Percentiles rank a stretch among this genome's conserved stretches.
Evolutionary conservation across 1,284 basidiomycete species (phyloP).

Genomic region (Cryptococcus sp.): DNA sequence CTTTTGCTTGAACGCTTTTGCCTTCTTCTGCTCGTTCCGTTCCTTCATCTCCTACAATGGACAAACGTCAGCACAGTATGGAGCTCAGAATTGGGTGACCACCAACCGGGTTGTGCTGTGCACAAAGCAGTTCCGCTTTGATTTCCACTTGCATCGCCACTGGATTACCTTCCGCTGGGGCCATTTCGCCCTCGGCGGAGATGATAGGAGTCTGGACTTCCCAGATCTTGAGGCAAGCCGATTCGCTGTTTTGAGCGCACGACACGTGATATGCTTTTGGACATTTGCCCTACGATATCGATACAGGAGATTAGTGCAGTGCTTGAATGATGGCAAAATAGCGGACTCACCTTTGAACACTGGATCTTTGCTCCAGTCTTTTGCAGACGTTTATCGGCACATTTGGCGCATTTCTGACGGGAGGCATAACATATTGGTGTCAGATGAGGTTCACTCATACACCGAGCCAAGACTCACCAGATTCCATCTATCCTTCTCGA

Average conservation of each 20-base stretch:
- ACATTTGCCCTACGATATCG: conserved; percentile 64
- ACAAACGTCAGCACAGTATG: not conserved
- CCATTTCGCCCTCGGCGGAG: conserved; percentile 13
- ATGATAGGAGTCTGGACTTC: conserved; percentile 14
- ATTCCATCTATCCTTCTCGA: conserved; percentile 86
- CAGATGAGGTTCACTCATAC: conserved; percentile 6
- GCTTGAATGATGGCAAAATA: not conserved
- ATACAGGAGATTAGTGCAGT: not conserved
- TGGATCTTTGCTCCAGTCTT: conserved; percentile 87
- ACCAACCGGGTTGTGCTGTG: conserved; percentile 79
- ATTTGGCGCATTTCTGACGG: conserved; percentile 82
- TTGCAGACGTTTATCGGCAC: conserved; percentile 66
- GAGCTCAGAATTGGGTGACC: not conserved
- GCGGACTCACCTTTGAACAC: conserved; percentile 69
- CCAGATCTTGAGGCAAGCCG: conserved; percentile 18
- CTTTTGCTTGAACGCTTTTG: conserved; percentile 61
- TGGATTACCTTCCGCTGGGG: conserved; percentile 52
- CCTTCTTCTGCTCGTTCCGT: conserved; percentile 68
- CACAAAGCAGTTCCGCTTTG: conserved; percentile 71
- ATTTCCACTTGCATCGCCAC: conserved; percentile 68
- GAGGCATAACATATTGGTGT: not conserved
- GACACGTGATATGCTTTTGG: conserved; percentile 89
- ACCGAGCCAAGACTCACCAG: conserved; percentile 61
- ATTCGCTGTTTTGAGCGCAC: conserved; percentile 63
- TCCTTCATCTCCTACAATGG: conserved; percentile 64